Percentiles rank a stretch among this genome's conserved stretches.
phyloP scores from a whole-genome alignment of 1,139 yeast species.

The Schwanniomyces etchellsii region DNA sequence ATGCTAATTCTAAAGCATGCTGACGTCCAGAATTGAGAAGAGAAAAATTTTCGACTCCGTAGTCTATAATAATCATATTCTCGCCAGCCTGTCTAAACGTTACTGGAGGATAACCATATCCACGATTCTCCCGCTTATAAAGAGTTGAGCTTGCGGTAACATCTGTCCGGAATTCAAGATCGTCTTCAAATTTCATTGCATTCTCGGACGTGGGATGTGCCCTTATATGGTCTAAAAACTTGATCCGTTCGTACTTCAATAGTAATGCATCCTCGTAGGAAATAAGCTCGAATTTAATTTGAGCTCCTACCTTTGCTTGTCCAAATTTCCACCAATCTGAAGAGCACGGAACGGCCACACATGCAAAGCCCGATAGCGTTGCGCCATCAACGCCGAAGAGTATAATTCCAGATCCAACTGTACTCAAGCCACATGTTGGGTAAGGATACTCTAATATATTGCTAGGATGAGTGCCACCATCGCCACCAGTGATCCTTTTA shows the following conservation, averaged over 20 bases:
- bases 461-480: slow-evolving; percentile 33
- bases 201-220: too few species aligned
- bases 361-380: slow-evolving; percentile 29
- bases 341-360: slow-evolving; percentile 23
- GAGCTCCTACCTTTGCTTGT: slow-evolving; percentile 23
- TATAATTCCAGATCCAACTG: slow-evolving; percentile 25
- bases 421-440: slow-evolving; percentile 29
- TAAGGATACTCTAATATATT: slow-evolving; percentile 29
- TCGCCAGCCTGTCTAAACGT: slow-evolving; percentile 29
- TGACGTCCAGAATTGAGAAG: slow-evolving; percentile 28
- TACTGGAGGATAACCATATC: slow-evolving; percentile 8
- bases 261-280: slow-evolving; percentile 20
- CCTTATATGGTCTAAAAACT: too few species aligned
- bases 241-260: slow-evolving; percentile 14
- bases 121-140: slow-evolving; percentile 7
- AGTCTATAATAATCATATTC: slow-evolving; percentile 24
- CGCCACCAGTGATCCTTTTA: slow-evolving; percentile 23
- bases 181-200: too few species aligned
- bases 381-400: slow-evolving; percentile 31
- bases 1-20: slow-evolving; percentile 11
- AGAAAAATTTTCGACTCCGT: slow-evolving; percentile 20
- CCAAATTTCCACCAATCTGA: slow-evolving; percentile 33
- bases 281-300: slow-evolving; percentile 17
- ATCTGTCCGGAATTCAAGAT: too few species aligned
- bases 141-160: too few species aligned